Percentiles rank a stretch among this genome's conserved stretches.
Conservation (phyloP, 1,284 basidiomycete genomes). For the Cryptococcus depauperatus region DNA sequence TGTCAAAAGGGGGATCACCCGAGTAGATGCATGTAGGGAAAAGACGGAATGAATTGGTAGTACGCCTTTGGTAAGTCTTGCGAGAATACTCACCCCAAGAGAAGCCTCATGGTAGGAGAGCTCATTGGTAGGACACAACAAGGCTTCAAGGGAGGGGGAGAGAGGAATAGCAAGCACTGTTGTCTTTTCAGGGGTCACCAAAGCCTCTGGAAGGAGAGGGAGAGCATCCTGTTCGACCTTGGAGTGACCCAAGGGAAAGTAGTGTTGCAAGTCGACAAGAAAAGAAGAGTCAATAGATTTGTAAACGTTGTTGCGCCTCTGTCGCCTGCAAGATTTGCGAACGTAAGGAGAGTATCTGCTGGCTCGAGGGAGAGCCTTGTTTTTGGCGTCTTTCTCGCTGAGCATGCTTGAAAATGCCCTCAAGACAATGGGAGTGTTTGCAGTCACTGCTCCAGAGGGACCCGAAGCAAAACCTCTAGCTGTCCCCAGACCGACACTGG, state of each 20-base stretch:
- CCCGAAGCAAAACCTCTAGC: constrained; percentile 29
- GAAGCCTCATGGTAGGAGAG: constrained; percentile 30
- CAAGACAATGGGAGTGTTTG: constrained; percentile 30
- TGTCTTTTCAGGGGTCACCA: constrained; percentile 27
- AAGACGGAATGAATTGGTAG: constrained; percentile 30
- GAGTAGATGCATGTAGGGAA: constrained; percentile 18
- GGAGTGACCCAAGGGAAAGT: constrained; percentile 23
- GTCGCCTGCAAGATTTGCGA: background rate
- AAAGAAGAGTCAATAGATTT: constrained; percentile 13
- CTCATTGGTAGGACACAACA: constrained; percentile 23
- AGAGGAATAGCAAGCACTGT: constrained; percentile 33
- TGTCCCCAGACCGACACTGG: constrained; percentile 29
- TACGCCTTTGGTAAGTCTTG: constrained; percentile 25
- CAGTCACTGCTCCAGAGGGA: constrained; percentile 11
- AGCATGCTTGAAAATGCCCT: constrained; percentile 29
- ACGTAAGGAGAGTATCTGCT: constrained; percentile 28
- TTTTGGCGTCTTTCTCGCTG: constrained; percentile 22
- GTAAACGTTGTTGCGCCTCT: background rate
- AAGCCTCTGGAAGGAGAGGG: constrained; percentile 27
- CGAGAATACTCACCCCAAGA: constrained; percentile 30
- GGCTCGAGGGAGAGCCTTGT: constrained; percentile 19
- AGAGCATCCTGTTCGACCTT: constrained; percentile 7
- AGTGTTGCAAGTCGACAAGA: constrained; percentile 25
- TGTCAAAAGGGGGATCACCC: constrained; percentile 30
- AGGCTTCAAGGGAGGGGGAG: constrained; percentile 24